A percentile compares a stretch with the other conserved stretches of the same genome.
These are phyloP conservation scores for Chamaecyparis obtusa DNA, from an alignment of 75 land plant genomes.

Conservation along the genomic window DNA sequence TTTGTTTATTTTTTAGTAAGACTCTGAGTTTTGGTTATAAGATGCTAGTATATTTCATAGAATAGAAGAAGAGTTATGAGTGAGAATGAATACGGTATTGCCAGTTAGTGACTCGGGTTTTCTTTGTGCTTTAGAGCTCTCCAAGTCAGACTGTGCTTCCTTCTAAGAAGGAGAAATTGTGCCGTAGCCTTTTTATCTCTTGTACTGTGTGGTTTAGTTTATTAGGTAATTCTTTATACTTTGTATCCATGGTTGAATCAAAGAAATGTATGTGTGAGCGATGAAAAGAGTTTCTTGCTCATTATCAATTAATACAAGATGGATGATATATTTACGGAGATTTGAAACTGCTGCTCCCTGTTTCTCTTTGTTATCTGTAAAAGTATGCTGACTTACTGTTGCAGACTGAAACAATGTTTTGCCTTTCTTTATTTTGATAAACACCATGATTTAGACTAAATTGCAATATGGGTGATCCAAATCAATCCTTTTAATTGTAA, in stretches of 20 bases:
- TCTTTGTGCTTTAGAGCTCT: slow-evolving; percentile 14
- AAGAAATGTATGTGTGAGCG: background rate
- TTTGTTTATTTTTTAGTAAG: slow-evolving; percentile 5
- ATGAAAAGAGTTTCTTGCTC: background rate
- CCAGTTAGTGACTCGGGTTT: slow-evolving; percentile 4
- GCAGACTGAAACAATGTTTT: background rate
- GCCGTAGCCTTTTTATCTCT: background rate
- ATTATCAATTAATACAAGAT: slow-evolving; percentile 5
- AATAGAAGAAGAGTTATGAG: background rate
- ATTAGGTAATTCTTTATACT: slow-evolving; percentile 5
- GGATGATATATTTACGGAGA: background rate
- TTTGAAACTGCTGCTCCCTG: background rate
- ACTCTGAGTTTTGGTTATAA: slow-evolving; percentile 1
- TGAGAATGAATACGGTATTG: background rate
- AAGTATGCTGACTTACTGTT: background rate
- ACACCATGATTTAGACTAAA: background rate
- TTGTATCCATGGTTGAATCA: background rate
- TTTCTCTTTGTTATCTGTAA: background rate
- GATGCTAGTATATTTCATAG: background rate
- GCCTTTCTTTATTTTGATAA: background rate
- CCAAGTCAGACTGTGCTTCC: background rate
- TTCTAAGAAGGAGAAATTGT: slow-evolving; percentile 3
- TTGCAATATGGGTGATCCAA: background rate
- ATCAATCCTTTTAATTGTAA: background rate
- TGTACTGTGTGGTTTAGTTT: background rate